These are phyloP conservation scores for Xerophyta viscosa DNA, from an alignment of 106 monocot species.

Conservation along the genomic window DNA sequence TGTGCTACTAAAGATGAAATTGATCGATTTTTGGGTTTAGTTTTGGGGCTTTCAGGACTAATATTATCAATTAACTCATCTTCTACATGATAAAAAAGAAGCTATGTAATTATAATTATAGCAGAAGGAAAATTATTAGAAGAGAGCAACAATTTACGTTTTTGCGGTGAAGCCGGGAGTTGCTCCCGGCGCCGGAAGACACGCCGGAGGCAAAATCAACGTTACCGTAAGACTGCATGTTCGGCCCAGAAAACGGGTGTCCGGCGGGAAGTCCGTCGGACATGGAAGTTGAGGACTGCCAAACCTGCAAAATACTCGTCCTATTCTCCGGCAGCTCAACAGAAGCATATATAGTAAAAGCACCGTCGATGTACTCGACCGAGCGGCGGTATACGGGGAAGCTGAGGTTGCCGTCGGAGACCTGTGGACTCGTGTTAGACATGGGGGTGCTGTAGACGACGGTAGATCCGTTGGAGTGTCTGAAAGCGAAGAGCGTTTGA, in stretches of 20 bases:
- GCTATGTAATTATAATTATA: not conserved
- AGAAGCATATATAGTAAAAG: conserved; percentile 24
- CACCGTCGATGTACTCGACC: conserved; percentile 8
- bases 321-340: conserved; percentile 11
- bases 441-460: conserved; percentile 24
- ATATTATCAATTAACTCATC: too few species aligned
- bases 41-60: too few species aligned
- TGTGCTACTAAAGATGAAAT: too few species aligned
- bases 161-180: conserved; percentile 31
- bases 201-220: conserved; percentile 35
- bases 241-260: conserved; percentile 12
- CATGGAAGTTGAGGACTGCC: conserved; percentile 19
- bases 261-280: conserved; percentile 2
- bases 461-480: conserved; percentile 8
- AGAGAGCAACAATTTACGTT: conserved; percentile 37
- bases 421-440: not conserved
- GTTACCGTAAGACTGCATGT: conserved; percentile 7
- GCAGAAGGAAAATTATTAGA: not conserved
- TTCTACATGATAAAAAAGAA: not conserved
- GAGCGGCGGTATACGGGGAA: conserved; percentile 6
- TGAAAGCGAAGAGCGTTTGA: conserved; percentile 60
- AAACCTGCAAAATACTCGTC: conserved; percentile 19
- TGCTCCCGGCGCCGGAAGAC: conserved; percentile 6
- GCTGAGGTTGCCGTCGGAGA: conserved; percentile 9
- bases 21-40: too few species aligned